Evolutionary conservation across 495 filamentous ascomycete species (phyloP).

Genomic region (Aspergillus carlsbadensis): DNA sequence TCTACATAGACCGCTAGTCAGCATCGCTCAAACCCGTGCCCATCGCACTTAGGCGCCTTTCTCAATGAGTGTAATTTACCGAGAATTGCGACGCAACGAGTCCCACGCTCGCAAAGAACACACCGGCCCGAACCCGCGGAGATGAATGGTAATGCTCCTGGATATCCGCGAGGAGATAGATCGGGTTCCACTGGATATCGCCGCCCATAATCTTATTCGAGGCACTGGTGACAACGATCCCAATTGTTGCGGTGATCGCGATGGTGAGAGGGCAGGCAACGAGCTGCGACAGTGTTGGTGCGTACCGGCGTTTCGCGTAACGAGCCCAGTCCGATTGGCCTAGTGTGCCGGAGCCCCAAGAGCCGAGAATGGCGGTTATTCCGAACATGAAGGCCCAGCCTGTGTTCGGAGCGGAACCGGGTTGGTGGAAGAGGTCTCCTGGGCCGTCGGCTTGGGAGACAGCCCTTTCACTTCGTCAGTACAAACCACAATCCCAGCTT

Average conservation of each 20-base stretch:
- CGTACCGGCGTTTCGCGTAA: constrained; percentile 6
- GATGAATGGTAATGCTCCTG: constrained; percentile 2
- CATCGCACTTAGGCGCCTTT: neutral
- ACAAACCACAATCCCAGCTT: neutral
- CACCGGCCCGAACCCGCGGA: constrained; percentile 4
- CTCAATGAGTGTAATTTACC: neutral
- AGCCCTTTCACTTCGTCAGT: neutral
- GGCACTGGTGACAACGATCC: constrained; percentile 6
- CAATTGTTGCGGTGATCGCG: constrained; percentile 1
- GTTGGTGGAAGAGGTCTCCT: constrained; percentile 9
- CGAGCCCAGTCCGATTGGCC: constrained; percentile 8
- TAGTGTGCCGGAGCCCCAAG: constrained; percentile 3
- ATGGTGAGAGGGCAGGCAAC: neutral
- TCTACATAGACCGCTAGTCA: neutral
- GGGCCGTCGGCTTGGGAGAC: constrained; percentile 2
- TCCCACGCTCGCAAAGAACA: constrained; percentile 5
- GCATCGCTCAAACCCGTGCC: neutral
- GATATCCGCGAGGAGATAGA: constrained; percentile 1
- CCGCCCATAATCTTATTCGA: constrained; percentile 3
- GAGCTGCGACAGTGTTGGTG: constrained; percentile 7
- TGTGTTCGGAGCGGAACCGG: constrained; percentile 1
- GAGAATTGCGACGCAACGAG: constrained; percentile 6
- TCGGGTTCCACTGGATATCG: constrained; percentile 8
- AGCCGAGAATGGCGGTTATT: constrained; percentile 7
- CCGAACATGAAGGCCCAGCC: constrained; percentile 14